Conservation (phyloP, 2,329 filamentous ascomycete genomes). For the Epichloe bromicola region DNA sequence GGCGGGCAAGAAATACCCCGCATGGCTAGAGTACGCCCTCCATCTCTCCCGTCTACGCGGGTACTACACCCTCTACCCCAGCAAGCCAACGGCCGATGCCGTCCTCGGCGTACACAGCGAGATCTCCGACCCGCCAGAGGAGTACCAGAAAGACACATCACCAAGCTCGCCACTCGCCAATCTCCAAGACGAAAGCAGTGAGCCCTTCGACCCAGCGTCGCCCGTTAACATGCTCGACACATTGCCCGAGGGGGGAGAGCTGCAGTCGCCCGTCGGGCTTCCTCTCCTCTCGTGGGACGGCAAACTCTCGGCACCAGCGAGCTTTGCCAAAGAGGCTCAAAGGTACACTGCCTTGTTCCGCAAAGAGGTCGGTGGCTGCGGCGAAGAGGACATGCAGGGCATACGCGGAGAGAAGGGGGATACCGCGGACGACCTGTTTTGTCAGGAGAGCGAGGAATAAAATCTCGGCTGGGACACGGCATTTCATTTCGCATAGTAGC, state of each 20-base stretch:
- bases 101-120: slow-evolving; percentile 70
- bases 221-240: slow-evolving; percentile 34
- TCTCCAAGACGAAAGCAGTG: slow-evolving; percentile 18
- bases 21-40: slow-evolving; percentile 68
- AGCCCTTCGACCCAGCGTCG: slow-evolving; percentile 30
- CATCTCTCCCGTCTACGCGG: slow-evolving; percentile 64
- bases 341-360: slow-evolving; percentile 49
- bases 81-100: slow-evolving; percentile 35
- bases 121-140: slow-evolving; percentile 60
- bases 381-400: slow-evolving; percentile 16
- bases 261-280: slow-evolving; percentile 33
- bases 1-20: slow-evolving; percentile 55
- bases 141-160: slow-evolving; percentile 27
- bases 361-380: slow-evolving; percentile 54
- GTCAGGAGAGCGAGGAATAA: slow-evolving; percentile 21
- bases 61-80: slow-evolving; percentile 71
- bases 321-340: slow-evolving; percentile 30
- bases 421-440: slow-evolving; percentile 55
- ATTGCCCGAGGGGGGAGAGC: slow-evolving; percentile 28
- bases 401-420: slow-evolving; percentile 17
- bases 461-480: neutral
- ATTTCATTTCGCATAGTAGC: neutral
- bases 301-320: slow-evolving; percentile 23
- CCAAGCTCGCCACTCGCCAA: slow-evolving; percentile 10
- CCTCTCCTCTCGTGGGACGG: slow-evolving; percentile 57